A percentile compares a stretch with the other conserved stretches of the same genome.
These are phyloP conservation scores for Fusarium abutilonis DNA, from an alignment of 2,329 filamentous ascomycete genomes.

Conservation along the genomic window DNA sequence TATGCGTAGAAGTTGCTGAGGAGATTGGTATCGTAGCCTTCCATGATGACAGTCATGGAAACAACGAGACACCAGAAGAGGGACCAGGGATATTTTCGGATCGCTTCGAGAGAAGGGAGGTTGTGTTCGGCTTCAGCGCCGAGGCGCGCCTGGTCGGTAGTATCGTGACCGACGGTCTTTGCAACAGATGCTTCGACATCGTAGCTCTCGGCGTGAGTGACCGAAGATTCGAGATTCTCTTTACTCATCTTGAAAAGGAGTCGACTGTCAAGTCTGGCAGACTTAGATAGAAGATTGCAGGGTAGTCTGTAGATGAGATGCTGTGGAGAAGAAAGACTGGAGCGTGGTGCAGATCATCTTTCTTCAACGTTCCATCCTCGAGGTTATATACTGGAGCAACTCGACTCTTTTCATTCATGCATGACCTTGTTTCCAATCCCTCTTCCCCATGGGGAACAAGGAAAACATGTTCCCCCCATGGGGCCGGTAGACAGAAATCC, in stretches of 20 bases:
- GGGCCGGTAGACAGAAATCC: slow-evolving; percentile 8
- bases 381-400: slow-evolving; percentile 29
- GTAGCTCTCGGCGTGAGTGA: slow-evolving; percentile 20
- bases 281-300: background rate
- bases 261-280: background rate
- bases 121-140: slow-evolving; percentile 41
- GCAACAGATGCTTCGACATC: slow-evolving; percentile 15
- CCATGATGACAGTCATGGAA: slow-evolving; percentile 55
- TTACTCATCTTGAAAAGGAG: slow-evolving; percentile 13
- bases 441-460: slow-evolving; percentile 10
- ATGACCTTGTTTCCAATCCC: slow-evolving; percentile 9
- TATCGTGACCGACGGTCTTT: slow-evolving; percentile 10
- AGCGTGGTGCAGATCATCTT: background rate
- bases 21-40: slow-evolving; percentile 53
- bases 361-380: slow-evolving; percentile 8
- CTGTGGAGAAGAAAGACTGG: background rate
- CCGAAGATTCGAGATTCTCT: slow-evolving; percentile 11
- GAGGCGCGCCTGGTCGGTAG: slow-evolving; percentile 26
- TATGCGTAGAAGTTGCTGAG: slow-evolving; percentile 53
- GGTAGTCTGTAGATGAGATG: background rate
- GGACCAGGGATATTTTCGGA: slow-evolving; percentile 49
- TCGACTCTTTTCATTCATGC: background rate
- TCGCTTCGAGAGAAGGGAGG: slow-evolving; percentile 42
- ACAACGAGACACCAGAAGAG: slow-evolving; percentile 52
- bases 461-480: slow-evolving; percentile 5